These are phyloP conservation scores for Fagopyrum homotropicum DNA, from an alignment of 148 eudicot genomes.

Conservation along the genomic window DNA sequence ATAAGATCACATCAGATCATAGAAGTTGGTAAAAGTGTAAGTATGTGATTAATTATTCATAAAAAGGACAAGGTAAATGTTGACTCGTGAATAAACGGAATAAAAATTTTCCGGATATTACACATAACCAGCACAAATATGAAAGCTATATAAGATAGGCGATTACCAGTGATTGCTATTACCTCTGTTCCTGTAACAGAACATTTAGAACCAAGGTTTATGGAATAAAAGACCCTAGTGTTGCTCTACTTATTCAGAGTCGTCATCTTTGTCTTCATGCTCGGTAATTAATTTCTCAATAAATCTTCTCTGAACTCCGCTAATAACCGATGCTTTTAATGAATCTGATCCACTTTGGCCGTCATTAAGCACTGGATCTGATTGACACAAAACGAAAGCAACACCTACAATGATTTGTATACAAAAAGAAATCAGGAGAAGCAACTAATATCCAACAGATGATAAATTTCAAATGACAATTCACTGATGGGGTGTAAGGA, in stretches of 20 bases:
- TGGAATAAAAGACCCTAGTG: neutral
- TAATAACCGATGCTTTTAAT: constrained; percentile 55
- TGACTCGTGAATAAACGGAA: too few species aligned
- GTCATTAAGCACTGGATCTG: constrained; percentile 88
- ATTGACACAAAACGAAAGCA: constrained; percentile 74
- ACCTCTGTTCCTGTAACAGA: neutral
- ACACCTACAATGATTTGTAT: constrained; percentile 40
- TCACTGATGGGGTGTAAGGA: neutral
- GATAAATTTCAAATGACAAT: neutral
- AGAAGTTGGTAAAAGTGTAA: too few species aligned
- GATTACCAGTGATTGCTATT: too few species aligned
- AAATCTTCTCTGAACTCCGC: constrained; percentile 62
- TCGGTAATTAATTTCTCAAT: constrained; percentile 58
- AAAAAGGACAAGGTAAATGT: too few species aligned
- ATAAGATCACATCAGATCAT: too few species aligned
- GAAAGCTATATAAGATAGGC: too few species aligned
- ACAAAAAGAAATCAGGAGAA: neutral
- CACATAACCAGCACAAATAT: too few species aligned
- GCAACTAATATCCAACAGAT: neutral
- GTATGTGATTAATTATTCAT: too few species aligned
- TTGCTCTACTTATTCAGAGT: constrained; percentile 55
- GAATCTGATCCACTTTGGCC: constrained; percentile 59
- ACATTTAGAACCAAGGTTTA: neutral
- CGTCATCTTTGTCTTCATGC: constrained; percentile 65
- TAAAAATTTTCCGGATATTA: too few species aligned